Conservation (phyloP, 164 flowering plant species). For the Magnolia kwangsiensis region DNA sequence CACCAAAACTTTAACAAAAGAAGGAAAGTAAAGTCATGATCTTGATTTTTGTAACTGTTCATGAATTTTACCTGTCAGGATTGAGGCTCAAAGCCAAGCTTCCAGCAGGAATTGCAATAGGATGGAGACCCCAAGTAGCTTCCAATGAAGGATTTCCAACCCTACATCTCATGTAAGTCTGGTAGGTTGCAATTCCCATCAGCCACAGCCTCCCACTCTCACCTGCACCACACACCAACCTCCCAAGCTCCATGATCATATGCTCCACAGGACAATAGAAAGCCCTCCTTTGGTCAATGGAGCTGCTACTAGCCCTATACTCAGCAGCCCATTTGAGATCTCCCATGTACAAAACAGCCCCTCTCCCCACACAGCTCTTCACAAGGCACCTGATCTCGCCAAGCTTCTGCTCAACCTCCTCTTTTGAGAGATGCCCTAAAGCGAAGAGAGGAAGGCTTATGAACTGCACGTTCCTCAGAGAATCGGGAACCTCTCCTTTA, state of each 20-base stretch:
- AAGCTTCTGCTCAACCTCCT: slow-evolving; percentile 61
- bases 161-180: slow-evolving; percentile 71
- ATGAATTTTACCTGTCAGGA: slow-evolving; percentile 58
- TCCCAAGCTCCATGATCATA: slow-evolving; percentile 74
- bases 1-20: neutral
- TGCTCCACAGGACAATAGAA: slow-evolving; percentile 64
- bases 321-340: slow-evolving; percentile 83
- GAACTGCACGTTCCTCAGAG: slow-evolving; percentile 49
- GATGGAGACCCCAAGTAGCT: slow-evolving; percentile 66
- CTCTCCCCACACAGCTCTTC: slow-evolving; percentile 41
- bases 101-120: slow-evolving; percentile 66
- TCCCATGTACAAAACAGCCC: slow-evolving; percentile 69
- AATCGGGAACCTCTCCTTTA: slow-evolving; percentile 54
- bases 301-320: slow-evolving; percentile 34
- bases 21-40: slow-evolving; percentile 1
- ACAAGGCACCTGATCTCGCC: slow-evolving; percentile 54
- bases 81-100: slow-evolving; percentile 73
- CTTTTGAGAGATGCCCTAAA: slow-evolving; percentile 41
- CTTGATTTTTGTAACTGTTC: neutral
- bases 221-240: slow-evolving; percentile 45
- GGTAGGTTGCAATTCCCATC: slow-evolving; percentile 73
- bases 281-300: slow-evolving; percentile 35
- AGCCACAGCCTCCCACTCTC: slow-evolving; percentile 63
- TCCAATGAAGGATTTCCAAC: slow-evolving; percentile 69
- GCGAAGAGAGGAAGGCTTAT: slow-evolving; percentile 48